phyloP scores from a whole-genome alignment of 176 grass and related monocot genomes.

The Calamus simplicifolius region DNA sequence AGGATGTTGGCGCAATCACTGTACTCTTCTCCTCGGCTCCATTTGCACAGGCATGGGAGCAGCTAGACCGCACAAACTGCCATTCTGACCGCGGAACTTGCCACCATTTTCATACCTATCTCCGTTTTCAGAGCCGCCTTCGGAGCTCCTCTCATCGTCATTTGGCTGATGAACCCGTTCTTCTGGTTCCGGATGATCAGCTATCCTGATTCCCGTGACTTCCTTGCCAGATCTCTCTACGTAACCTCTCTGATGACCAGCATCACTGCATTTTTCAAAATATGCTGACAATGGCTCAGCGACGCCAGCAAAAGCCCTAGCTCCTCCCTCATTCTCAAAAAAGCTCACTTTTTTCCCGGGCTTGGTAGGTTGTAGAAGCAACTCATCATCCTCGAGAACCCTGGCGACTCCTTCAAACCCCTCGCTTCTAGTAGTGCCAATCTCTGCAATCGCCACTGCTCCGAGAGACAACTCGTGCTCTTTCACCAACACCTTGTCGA shows the following conservation, averaged over 20 bases:
- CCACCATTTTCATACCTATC: slow-evolving; percentile 1
- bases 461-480: slow-evolving; percentile 32
- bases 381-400: too few relatives aligned
- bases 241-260: slow-evolving; percentile 1
- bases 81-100: slow-evolving; percentile 8
- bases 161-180: slow-evolving; percentile 1
- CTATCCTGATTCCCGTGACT: slow-evolving; percentile 25
- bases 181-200: slow-evolving; percentile 9
- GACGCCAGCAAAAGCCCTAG: not conserved
- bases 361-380: slow-evolving; percentile 1
- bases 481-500: slow-evolving; percentile 70
- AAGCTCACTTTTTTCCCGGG: slow-evolving; percentile 38
- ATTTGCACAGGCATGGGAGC: slow-evolving; percentile 58
- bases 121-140: slow-evolving; percentile 29
- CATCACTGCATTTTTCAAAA: slow-evolving; percentile 19
- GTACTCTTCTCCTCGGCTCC: slow-evolving; percentile 35
- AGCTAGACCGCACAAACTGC: slow-evolving; percentile 30
- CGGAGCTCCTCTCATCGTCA: slow-evolving; percentile 24
- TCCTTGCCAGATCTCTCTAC: not conserved
- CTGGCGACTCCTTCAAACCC: too few relatives aligned
- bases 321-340: slow-evolving; percentile 20
- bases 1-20: not conserved
- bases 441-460: not conserved
- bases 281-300: slow-evolving; percentile 16
- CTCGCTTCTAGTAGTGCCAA: not conserved